Conservation (phyloP, 2,329 filamentous ascomycete genomes). For the Biscogniauxia marginata region DNA sequence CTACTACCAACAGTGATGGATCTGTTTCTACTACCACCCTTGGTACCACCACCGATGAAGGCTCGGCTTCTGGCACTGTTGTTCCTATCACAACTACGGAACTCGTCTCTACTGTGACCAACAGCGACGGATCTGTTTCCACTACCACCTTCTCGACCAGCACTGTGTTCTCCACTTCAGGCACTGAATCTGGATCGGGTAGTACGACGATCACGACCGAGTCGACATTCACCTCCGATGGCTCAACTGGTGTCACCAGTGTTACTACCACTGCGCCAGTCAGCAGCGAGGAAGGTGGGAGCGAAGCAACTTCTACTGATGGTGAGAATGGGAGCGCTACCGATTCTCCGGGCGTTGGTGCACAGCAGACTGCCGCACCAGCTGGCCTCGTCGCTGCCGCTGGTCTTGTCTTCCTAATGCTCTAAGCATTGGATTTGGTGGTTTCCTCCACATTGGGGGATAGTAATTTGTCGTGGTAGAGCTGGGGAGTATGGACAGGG, state of each 20-base stretch:
- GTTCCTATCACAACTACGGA: constrained; percentile 15
- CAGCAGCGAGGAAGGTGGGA: constrained; percentile 7
- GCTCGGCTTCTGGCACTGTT: constrained; percentile 6
- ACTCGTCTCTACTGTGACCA: constrained; percentile 16
- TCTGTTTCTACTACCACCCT: constrained; percentile 14
- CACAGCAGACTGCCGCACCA: constrained; percentile 29
- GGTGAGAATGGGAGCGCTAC: not conserved
- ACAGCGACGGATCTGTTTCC: constrained; percentile 15
- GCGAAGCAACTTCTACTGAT: constrained; percentile 4
- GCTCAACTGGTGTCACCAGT: constrained; percentile 20
- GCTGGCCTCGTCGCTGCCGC: constrained; percentile 29
- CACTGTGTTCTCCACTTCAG: constrained; percentile 21
- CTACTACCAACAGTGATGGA: constrained; percentile 18
- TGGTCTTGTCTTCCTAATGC: constrained; percentile 29
- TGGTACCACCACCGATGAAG: constrained; percentile 7
- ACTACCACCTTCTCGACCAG: constrained; percentile 23
- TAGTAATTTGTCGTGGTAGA: constrained; percentile 17
- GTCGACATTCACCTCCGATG: constrained; percentile 19
- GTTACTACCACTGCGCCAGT: constrained; percentile 20
- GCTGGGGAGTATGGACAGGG: constrained; percentile 14
- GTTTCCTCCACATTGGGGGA: not conserved
- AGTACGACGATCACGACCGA: constrained; percentile 18
- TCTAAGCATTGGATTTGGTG: constrained; percentile 17
- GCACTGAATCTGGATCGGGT: constrained; percentile 16
- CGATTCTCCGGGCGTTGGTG: constrained; percentile 5